Conservation (phyloP, 2,329 filamentous ascomycete species). For the Fusarium sp. region DNA sequence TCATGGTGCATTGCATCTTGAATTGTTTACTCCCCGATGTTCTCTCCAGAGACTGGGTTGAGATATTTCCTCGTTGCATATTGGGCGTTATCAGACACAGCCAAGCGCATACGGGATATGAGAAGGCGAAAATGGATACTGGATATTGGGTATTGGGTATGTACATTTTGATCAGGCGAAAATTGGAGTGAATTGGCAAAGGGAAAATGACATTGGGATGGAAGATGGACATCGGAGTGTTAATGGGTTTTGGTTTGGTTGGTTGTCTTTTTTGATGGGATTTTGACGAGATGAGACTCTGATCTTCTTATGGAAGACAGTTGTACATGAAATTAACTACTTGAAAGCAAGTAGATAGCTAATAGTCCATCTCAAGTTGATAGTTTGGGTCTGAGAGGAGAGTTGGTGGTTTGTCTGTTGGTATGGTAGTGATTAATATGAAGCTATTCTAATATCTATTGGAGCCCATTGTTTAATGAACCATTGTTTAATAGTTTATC, state of each 20-base stretch:
- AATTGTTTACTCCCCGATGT: slow-evolving; percentile 2
- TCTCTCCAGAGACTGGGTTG: background rate
- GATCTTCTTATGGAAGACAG: slow-evolving; percentile 7
- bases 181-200: slow-evolving; percentile 15
- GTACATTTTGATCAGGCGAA: slow-evolving; percentile 21
- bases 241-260: slow-evolving; percentile 10
- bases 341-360: background rate
- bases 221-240: background rate
- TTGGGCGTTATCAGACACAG: slow-evolving; percentile 14
- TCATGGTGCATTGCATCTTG: slow-evolving; percentile 13
- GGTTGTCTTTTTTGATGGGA: background rate
- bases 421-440: background rate
- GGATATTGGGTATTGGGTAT: background rate
- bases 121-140: background rate
- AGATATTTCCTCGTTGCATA: background rate
- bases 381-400: background rate
- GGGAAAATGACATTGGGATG: slow-evolving; percentile 1
- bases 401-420: background rate
- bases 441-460: background rate
- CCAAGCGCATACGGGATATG: slow-evolving; percentile 1
- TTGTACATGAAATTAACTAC: slow-evolving; percentile 33
- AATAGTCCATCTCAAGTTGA: background rate
- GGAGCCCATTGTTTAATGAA: too few species aligned
- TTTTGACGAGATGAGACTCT: slow-evolving; percentile 11
- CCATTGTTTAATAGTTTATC: background rate